These are phyloP conservation scores for Chlorophyllum brunneum DNA, from an alignment of 768 basidiomycete species.

Conservation along the genomic window DNA sequence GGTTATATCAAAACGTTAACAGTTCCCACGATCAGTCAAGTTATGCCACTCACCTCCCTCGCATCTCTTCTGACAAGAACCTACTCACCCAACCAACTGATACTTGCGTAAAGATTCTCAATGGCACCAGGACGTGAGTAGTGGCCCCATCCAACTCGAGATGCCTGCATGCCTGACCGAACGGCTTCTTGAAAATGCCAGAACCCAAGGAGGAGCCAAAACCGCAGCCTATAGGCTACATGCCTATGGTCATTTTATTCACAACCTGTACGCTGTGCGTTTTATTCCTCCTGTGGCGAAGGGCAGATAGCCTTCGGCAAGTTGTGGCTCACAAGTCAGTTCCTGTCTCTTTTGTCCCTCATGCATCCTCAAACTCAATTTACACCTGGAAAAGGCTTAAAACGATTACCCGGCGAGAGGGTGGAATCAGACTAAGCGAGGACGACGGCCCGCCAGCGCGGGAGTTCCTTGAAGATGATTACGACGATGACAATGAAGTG, in stretches of 20 bases:
- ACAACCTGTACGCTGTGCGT: slow-evolving; percentile 55
- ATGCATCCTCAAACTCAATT: neutral
- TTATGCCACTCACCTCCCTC: neutral
- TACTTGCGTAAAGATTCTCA: neutral
- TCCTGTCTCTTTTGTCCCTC: neutral
- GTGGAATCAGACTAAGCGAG: slow-evolving; percentile 61
- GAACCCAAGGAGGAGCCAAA: slow-evolving; percentile 58
- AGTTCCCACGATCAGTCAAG: neutral
- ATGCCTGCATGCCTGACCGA: neutral
- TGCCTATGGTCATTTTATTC: slow-evolving; percentile 48
- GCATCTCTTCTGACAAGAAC: neutral
- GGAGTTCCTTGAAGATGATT: slow-evolving; percentile 59
- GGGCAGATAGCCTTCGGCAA: slow-evolving; percentile 48
- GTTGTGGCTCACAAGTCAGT: slow-evolving; percentile 64
- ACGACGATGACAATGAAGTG: slow-evolving; percentile 39
- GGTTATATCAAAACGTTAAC: no score
- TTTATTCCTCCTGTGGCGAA: slow-evolving; percentile 61
- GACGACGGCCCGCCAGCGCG: slow-evolving; percentile 72
- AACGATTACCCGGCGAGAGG: slow-evolving; percentile 49
- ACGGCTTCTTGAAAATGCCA: slow-evolving; percentile 19
- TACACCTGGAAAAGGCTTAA: slow-evolving; percentile 44
- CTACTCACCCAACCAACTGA: neutral
- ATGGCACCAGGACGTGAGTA: slow-evolving; percentile 15
- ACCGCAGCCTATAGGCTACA: slow-evolving; percentile 61
- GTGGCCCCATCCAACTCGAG: neutral